Evolutionary conservation across 352 stramenopile species (phyloP), one percentile per base, ranked within the genome.

Genomic region (Plasmopara halstedii): DNA sequence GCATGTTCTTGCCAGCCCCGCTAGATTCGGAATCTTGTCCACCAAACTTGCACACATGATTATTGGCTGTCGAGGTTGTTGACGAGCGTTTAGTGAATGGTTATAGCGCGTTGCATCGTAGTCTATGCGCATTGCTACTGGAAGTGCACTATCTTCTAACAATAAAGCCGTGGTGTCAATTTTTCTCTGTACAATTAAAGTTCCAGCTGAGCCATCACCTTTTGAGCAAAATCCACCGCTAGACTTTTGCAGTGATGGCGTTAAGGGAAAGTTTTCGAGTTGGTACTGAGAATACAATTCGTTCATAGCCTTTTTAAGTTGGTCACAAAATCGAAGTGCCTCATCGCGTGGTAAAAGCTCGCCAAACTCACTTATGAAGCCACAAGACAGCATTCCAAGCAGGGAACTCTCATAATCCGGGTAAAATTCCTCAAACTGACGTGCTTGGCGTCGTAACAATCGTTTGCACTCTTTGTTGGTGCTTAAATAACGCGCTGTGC

Each of bases 1-100:
- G 45, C 85, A 93, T 1, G 93, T 98, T 33, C 94, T 73, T 33
- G 90, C 88, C 6, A 98, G 67, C 4, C 94, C 94, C 11, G 82
- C 94, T 14, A 98, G 58, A 63, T 98, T 98, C 10, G 94, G 90
- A 25, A 97, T 67, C 67, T 98, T 98, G 65, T 98, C 89, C 6
- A 98, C 81, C 15, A 98, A 74, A 23, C 73, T 87, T 13, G 80
- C 80, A 37, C 80, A 92, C 57, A 92, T 58, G 31, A 92, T 86
- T 25, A 89, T 63, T 0, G 67, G 67, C 56, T 89, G 75, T 7
- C 77, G 70, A 10, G 56, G 57, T 13, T 55, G 56, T 51, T 77
- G 61, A 34, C 70, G 67, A n/a, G 58, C 57, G 53, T 85, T 83
- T 13, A 75, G 32, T 2, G 57, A 62, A 2, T 57, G 55, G 8